phyloP scores from a whole-genome alignment of 768 basidiomycete species.

The Podaxis carcinomalis region DNA sequence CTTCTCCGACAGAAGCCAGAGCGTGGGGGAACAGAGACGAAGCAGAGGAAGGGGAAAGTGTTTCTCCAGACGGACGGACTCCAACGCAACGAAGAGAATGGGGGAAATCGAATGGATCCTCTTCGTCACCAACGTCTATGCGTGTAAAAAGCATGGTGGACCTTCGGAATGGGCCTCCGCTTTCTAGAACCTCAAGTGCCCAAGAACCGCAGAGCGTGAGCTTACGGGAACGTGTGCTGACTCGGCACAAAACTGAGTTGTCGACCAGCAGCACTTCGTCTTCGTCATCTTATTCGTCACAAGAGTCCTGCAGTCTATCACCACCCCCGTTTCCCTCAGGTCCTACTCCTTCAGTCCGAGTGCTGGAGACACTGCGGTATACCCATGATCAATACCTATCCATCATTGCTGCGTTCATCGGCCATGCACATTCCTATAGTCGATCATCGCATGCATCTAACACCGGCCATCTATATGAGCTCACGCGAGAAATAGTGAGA shows the following conservation, averaged over 20 bases:
- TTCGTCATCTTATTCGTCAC: conserved; percentile 63
- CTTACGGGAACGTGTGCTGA: conserved; percentile 29
- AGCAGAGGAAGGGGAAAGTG: conserved; percentile 17
- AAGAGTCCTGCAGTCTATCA: conserved; percentile 44
- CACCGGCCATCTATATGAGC: conserved; percentile 90
- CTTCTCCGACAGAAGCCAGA: conserved; percentile 20
- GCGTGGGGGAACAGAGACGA: conserved; percentile 13
- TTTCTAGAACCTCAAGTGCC: conserved; percentile 9
- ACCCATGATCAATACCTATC: conserved; percentile 91
- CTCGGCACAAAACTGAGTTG: conserved; percentile 38
- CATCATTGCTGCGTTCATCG: conserved; percentile 95
- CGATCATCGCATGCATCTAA: conserved; percentile 88
- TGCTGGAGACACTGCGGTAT: conserved; percentile 71
- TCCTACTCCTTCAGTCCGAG: conserved; percentile 61
- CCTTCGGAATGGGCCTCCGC: conserved; percentile 12
- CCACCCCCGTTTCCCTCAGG: conserved; percentile 67
- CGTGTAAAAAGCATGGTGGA: conserved; percentile 14
- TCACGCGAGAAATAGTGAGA: conserved; percentile 93
- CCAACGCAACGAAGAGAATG: conserved; percentile 30
- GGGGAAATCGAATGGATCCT: conserved; percentile 15
- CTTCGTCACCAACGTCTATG: conserved; percentile 8
- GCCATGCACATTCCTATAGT: conserved; percentile 92
- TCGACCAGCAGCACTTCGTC: conserved; percentile 75
- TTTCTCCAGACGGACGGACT: conserved; percentile 28
- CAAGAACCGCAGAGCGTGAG: conserved; percentile 35